These are phyloP conservation scores for Otatea glauca DNA, from an alignment of 176 grass and related monocot genomes.

Conservation along the genomic window DNA sequence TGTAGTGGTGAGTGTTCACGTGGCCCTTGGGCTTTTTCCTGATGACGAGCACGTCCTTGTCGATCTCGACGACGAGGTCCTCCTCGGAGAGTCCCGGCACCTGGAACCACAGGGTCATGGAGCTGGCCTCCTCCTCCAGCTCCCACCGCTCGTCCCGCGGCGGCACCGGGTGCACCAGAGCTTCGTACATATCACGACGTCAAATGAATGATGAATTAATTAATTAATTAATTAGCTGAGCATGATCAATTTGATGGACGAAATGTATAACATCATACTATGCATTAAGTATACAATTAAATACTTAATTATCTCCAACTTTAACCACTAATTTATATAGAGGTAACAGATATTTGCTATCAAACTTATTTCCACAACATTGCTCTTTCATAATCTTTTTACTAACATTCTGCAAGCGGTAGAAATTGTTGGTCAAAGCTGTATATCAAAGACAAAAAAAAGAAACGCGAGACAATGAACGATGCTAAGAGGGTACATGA, in stretches of 20 bases:
- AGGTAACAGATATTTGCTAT: no score
- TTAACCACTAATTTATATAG: no score
- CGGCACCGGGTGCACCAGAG: conserved; percentile 9
- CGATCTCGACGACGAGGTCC: conserved; percentile 44
- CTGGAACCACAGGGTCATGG: conserved; percentile 36
- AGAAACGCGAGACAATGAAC: no score
- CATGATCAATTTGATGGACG: background rate
- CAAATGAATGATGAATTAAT: background rate
- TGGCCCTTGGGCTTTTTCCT: background rate
- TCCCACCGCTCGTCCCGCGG: conserved; percentile 1
- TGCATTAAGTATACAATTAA: background rate
- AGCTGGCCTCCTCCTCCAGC: background rate
- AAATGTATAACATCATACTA: no score
- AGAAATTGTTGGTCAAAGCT: no score
- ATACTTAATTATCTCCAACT: background rate
- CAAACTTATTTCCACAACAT: no score
- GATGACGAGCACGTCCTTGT: conserved; percentile 52
- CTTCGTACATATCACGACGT: background rate
- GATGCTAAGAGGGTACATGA: no score
- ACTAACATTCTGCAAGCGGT: no score
- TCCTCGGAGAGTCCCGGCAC: conserved; percentile 40
- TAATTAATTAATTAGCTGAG: background rate
- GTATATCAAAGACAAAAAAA: no score
- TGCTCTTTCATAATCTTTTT: no score
- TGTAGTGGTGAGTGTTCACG: no score